phyloP scores from a whole-genome alignment of 2,329 filamentous ascomycete genomes.

The Exophiala lecanii-corni region DNA sequence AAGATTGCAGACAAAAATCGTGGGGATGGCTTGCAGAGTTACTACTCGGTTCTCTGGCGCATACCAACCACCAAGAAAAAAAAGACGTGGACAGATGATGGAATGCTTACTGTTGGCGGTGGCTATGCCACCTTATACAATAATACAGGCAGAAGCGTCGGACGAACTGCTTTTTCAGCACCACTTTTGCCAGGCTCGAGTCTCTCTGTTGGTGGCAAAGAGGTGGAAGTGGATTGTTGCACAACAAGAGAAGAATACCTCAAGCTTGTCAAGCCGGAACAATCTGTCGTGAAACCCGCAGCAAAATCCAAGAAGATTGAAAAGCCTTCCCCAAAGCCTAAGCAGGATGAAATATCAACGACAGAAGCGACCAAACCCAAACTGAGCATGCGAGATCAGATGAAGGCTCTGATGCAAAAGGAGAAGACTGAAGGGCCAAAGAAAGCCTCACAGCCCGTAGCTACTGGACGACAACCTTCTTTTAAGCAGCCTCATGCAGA shows the following conservation, averaged over 20 bases:
- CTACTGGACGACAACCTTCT: constrained; percentile 27
- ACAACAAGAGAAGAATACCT: constrained; percentile 36
- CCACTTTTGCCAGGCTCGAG: constrained; percentile 56
- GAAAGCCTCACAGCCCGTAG: constrained; percentile 30
- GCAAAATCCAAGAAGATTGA: constrained; percentile 3
- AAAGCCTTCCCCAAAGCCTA: constrained; percentile 24
- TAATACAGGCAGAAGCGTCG: constrained; percentile 60
- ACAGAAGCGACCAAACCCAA: constrained; percentile 27
- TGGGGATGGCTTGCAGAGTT: constrained; percentile 17
- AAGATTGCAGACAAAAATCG: constrained; percentile 17
- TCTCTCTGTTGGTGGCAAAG: constrained; percentile 61
- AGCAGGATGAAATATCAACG: too few species aligned
- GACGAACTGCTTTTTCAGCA: constrained; percentile 52
- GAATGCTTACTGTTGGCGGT: constrained; percentile 54
- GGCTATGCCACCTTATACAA: constrained; percentile 60
- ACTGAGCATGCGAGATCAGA: constrained; percentile 26
- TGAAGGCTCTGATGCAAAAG: constrained; percentile 25
- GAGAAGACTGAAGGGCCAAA: constrained; percentile 34
- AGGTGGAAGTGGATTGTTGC: constrained; percentile 62
- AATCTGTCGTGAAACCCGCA: constrained; percentile 9
- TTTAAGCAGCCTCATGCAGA: constrained; percentile 62
- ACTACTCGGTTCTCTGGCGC: constrained; percentile 42
- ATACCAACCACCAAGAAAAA: constrained; percentile 68
- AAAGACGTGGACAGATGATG: constrained; percentile 74
- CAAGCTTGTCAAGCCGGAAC: constrained; percentile 4